Percentiles rank a stretch among this genome's conserved stretches.
Conservation (phyloP, 2,329 filamentous ascomycete genomes). For the Xylariales sp. region DNA sequence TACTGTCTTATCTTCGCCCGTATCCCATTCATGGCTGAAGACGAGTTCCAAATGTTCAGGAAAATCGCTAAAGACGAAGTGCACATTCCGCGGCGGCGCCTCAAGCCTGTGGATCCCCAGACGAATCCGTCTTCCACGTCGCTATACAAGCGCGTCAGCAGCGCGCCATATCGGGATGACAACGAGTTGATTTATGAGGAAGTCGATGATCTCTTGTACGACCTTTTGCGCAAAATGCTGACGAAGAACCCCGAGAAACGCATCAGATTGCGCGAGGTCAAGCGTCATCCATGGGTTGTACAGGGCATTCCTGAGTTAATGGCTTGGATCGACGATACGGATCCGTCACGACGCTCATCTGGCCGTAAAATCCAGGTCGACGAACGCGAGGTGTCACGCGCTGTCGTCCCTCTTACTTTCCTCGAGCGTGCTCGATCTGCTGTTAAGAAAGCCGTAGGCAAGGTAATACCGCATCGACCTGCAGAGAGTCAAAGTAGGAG, state of each 20-base stretch:
- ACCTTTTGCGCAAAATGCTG: slow-evolving; percentile 75
- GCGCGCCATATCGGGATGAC: slow-evolving; percentile 67
- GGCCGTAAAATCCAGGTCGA: slow-evolving; percentile 90
- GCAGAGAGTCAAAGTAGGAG: slow-evolving; percentile 48
- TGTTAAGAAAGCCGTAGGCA: slow-evolving; percentile 62
- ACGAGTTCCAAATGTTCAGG: slow-evolving; percentile 87
- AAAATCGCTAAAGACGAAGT: slow-evolving; percentile 91
- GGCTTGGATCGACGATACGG: slow-evolving; percentile 90
- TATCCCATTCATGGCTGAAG: slow-evolving; percentile 87
- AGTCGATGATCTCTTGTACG: slow-evolving; percentile 72
- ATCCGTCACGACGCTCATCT: slow-evolving; percentile 71
- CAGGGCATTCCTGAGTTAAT: slow-evolving; percentile 69
- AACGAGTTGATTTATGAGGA: slow-evolving; percentile 81
- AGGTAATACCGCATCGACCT: slow-evolving; percentile 56
- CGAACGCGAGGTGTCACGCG: slow-evolving; percentile 80
- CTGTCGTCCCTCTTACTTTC: slow-evolving; percentile 84
- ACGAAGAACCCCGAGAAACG: slow-evolving; percentile 85
- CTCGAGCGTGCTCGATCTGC: slow-evolving; percentile 79
- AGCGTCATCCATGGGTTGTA: slow-evolving; percentile 88
- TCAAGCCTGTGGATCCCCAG: slow-evolving; percentile 68
- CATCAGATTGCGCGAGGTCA: slow-evolving; percentile 87
- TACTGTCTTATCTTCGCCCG: slow-evolving; percentile 94
- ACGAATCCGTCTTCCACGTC: slow-evolving; percentile 51
- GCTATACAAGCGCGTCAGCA: slow-evolving; percentile 53
- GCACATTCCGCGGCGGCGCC: slow-evolving; percentile 75